phyloP scores from a whole-genome alignment of 2,329 filamentous ascomycete genomes.

The Xylariaceae sp. region DNA sequence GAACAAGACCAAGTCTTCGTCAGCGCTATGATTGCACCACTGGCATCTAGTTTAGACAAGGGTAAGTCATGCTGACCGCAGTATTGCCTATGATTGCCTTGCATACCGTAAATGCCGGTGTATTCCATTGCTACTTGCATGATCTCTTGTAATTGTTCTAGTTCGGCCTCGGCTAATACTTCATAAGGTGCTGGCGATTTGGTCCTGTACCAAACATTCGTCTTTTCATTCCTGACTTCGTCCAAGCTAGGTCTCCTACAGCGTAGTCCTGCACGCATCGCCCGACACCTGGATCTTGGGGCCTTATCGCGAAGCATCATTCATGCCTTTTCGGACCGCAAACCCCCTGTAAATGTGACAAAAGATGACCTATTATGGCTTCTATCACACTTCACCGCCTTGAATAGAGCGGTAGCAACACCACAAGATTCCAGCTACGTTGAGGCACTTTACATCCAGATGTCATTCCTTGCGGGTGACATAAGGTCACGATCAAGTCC shows the following conservation, averaged over 20 bases:
- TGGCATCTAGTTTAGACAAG: constrained; percentile 14
- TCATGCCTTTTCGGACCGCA: constrained; percentile 29
- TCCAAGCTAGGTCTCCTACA: constrained; percentile 39
- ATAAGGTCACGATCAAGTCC: constrained; percentile 40
- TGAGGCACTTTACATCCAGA: constrained; percentile 48
- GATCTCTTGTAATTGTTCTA: neutral
- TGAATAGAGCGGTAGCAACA: constrained; percentile 39
- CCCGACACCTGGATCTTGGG: constrained; percentile 36
- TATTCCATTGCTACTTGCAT: neutral
- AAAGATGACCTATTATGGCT: constrained; percentile 54
- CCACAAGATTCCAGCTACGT: constrained; percentile 36
- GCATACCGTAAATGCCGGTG: neutral
- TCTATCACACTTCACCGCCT: constrained; percentile 60
- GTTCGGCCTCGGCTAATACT: constrained; percentile 8
- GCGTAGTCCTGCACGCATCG: constrained; percentile 34
- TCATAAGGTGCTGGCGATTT: constrained; percentile 11
- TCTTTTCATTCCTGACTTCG: constrained; percentile 30
- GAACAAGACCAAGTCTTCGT: constrained; percentile 20
- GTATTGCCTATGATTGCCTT: too few species aligned
- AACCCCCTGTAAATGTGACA: constrained; percentile 24
- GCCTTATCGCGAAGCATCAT: constrained; percentile 41
- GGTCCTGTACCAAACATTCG: constrained; percentile 27
- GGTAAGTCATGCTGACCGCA: constrained; percentile 21
- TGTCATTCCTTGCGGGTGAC: constrained; percentile 47
- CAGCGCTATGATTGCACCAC: constrained; percentile 25